Base-by-base conservation (phyloP, 805 yeast genomes). In the Lipomyces chichibuensis region DNA sequence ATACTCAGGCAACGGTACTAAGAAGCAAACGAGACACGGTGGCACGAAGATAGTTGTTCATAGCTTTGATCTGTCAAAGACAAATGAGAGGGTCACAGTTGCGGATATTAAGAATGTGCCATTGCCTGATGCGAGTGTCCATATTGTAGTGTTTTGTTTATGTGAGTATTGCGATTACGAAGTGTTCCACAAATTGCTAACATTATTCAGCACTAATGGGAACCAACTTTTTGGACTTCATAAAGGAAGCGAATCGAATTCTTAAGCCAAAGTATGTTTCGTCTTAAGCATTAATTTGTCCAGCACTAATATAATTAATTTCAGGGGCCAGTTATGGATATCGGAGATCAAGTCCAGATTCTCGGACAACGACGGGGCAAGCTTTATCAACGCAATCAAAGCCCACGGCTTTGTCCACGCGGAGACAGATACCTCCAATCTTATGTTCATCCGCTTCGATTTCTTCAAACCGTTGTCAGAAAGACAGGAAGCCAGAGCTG, bases 301-400 rank as follows among this genome's bases (percentile, higher is more conserved):
- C 8, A 32, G 20, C 11, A 35, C 20, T 57, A 51, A 57, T 37
- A 17, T 25, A 3, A 20, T 14, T 8, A 8, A 8, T 11, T 57
- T n/a, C 55, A 84, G 92, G 67, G 98, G 99, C 33, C 97, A 94
- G 76, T 80, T 95, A 58, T 95, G 99, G 99, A 92, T 95, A 58
- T 95, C 98, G 1, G 99, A 95, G 77, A 95, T 95, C 79, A 94
- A 94, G 78, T 91, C 97, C 0, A 83, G 99, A 75, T 91, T 95
- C 74, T 80, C 85, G 6, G 97, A 92, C 74, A 86, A 65, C 25
- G 77, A 78, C 43, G 77, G 76, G 14, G 63, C 71, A 8, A 93
- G 90, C 73, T 95, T 95, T 78, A 91, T 89, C 13, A 85, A 89
- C 29, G 87, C 90, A 0, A 82, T 95, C 73, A 92, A 92, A 76